phyloP scores from a whole-genome alignment of 192 early-diverging fungal genomes.

The Cladochytrium replicatum region DNA sequence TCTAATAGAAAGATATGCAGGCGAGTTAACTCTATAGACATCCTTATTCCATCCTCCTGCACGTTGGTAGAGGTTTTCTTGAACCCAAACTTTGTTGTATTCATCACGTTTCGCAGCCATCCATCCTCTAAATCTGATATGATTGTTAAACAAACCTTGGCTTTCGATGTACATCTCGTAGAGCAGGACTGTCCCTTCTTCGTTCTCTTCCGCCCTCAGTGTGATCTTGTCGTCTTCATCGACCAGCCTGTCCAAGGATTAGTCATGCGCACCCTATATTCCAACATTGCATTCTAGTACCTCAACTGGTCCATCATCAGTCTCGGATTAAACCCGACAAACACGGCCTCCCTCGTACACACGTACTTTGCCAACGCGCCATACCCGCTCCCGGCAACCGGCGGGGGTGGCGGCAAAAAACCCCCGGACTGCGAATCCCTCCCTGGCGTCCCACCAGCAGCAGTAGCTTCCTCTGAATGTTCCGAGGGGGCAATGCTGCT shows the following conservation, averaged over 20 bases:
- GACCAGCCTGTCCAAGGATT: too few relatives aligned
- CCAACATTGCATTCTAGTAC: too few relatives aligned
- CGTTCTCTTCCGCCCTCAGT: slow-evolving; percentile 22
- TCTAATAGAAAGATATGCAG: slow-evolving; percentile 10
- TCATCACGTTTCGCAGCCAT: too few relatives aligned
- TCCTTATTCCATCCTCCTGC: too few relatives aligned
- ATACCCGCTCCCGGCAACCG: neutral
- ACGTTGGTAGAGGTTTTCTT: too few relatives aligned
- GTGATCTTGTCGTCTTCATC: slow-evolving; percentile 24
- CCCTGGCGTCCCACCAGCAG: neutral
- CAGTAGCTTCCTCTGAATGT: neutral
- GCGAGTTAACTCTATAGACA: too few relatives aligned
- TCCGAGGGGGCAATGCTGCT: too few relatives aligned
- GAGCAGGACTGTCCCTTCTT: slow-evolving; percentile 11
- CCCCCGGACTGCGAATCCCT: neutral
- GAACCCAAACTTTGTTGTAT: too few relatives aligned
- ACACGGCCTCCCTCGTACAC: slow-evolving; percentile 5
- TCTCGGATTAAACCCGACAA: slow-evolving; percentile 20
- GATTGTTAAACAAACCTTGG: slow-evolving; percentile 14
- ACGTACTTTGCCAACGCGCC: slow-evolving; percentile 3
- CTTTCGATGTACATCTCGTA: slow-evolving; percentile 31
- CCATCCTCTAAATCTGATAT: too few relatives aligned
- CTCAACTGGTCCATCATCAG: slow-evolving; percentile 24
- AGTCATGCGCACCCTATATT: too few relatives aligned
- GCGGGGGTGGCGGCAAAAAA: neutral